Base-by-base conservation (phyloP, 345 rosid species). In the Cardamine chenopodiifolia region DNA sequence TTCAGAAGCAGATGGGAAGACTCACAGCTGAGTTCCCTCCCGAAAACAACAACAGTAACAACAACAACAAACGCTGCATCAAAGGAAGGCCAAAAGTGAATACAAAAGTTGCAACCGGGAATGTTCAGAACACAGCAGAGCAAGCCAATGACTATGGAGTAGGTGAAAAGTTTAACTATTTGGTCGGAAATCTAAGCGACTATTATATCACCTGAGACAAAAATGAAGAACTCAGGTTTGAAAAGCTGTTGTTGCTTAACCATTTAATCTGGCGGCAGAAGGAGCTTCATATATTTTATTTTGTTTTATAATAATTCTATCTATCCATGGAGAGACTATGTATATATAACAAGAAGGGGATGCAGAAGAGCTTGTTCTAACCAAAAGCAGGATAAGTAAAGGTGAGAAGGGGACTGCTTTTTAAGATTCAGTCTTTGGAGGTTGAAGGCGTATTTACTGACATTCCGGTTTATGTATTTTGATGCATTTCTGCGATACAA, bases 1-100 rank as follows among this genome's bases (percentile, higher is more conserved):
- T 90, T 71, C 99, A 92, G 86, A 95, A 89, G 77, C 97, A 92
- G 84, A 95, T 92, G 98, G 93, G 94, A 75, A 88, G 90, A 78
- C 94, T 95, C 44, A 80, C 90, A 1, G 94, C 97, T 4, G 98
- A 92, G 80, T 92, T 92, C 62, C 96, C 97, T 14, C 62, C 87
- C 0, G 94, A 92, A 10, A 70, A 31, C 56, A 88, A 80, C 80
- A 55, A 49, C 40, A 83, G 72, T 76, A 62, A 31, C 44, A 60
- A 68, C 72, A 73, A 70, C 73, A 89, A 83, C 83, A 92, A 92
- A 76, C 97, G 93, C 53, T 67, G 81, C 23, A 79, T 84, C 66
- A 90, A 88, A 70, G 97, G 89, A 47, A 83, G 92, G 60, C 79
- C 86, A 62, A 92, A 86, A 74, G 72, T 85, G 66, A 86, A 77